phyloP scores from a whole-genome alignment of 169 alveolate genomes.

The Cryptosporidium parvum region DNA sequence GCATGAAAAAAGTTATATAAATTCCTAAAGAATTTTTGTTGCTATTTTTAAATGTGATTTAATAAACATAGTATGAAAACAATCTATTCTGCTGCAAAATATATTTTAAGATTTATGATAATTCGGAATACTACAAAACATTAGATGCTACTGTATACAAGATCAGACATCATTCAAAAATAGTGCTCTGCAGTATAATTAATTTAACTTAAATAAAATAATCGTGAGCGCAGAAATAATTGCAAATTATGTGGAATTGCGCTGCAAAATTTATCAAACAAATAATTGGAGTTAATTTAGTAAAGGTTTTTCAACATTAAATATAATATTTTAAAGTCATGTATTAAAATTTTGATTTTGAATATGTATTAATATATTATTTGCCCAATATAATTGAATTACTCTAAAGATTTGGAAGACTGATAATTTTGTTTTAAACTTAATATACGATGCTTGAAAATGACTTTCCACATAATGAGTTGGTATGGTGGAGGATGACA shows the following conservation, averaged over 20 bases:
- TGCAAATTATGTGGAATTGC: constrained; percentile 33
- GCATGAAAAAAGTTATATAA: not conserved
- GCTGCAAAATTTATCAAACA: not conserved
- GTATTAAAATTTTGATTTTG: not conserved
- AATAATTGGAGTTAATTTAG: not conserved
- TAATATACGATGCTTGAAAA: constrained; percentile 21
- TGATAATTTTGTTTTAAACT: not conserved
- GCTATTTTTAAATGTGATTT: not conserved
- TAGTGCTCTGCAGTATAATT: not conserved
- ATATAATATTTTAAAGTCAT: not conserved
- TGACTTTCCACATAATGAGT: constrained; percentile 64
- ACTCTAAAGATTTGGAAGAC: not conserved
- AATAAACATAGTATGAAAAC: not conserved
- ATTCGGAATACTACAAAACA: not conserved
- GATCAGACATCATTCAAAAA: no score
- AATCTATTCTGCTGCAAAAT: not conserved
- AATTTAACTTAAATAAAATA: not conserved
- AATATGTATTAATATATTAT: not conserved
- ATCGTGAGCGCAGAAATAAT: constrained; percentile 7
- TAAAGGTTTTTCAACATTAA: not conserved
- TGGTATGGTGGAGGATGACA: constrained; percentile 76
- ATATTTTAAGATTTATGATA: not conserved
- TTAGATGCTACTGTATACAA: not conserved
- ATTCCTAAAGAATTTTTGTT: not conserved
- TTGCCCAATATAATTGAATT: not conserved